phyloP scores from a whole-genome alignment of 805 yeast species.

The Sugiyamaella chiloensis region DNA sequence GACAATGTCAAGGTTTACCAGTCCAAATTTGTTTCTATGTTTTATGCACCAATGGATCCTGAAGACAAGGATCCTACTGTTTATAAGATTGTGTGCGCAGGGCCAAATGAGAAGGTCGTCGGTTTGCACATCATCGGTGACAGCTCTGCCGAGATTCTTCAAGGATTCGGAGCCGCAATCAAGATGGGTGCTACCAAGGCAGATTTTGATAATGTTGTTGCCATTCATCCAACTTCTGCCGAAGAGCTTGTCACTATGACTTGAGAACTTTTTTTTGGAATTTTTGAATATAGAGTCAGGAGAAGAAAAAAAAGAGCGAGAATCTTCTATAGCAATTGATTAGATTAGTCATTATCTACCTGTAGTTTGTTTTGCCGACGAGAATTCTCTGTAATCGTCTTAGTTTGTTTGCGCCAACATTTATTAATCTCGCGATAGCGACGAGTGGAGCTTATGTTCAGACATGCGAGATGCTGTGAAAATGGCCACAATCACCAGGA shows the following conservation, averaged over 20 bases:
- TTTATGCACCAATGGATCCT: constrained; percentile 73
- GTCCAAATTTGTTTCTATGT: constrained; percentile 87
- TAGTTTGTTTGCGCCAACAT: too few species aligned
- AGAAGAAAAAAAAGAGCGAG: too few species aligned
- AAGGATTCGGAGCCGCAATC: constrained; percentile 97
- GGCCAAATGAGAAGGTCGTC: constrained; percentile 86
- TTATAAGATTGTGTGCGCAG: constrained; percentile 76
- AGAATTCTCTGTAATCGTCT: too few species aligned
- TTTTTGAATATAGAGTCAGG: too few species aligned
- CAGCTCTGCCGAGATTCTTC: constrained; percentile 84
- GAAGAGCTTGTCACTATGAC: constrained; percentile 92
- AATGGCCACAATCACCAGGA: constrained; percentile 42
- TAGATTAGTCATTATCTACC: too few species aligned
- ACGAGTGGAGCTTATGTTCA: constrained; percentile 54
- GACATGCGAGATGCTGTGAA: constrained; percentile 45
- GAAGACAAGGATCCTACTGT: constrained; percentile 77
- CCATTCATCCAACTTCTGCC: constrained; percentile 98
- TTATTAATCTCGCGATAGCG: constrained; percentile 18
- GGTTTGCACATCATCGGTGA: constrained; percentile 96
- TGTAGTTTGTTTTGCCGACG: too few species aligned
- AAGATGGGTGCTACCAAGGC: constrained; percentile 99
- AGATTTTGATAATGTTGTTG: constrained; percentile 93
- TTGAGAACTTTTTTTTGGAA: too few species aligned
- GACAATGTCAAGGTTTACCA: constrained; percentile 78
- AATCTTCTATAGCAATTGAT: too few species aligned